phyloP scores from a whole-genome alignment of 805 yeast species.

The Diddensiella transvaalensis region DNA sequence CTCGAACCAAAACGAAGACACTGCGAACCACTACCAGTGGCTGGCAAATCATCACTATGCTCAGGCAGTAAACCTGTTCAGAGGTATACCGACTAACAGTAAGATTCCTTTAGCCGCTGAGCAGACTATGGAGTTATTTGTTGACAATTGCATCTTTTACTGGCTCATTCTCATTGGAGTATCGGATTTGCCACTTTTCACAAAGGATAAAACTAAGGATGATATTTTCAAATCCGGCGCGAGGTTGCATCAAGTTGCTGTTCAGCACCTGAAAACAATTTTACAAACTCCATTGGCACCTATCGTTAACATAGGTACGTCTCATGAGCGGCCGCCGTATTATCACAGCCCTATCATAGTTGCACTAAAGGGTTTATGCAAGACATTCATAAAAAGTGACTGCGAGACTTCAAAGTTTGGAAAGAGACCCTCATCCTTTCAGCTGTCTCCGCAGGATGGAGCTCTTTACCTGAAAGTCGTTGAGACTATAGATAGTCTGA shows the following conservation, averaged over 20 bases:
- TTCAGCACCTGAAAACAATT: background rate
- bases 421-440: background rate
- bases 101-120: background rate
- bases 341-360: constrained; percentile 2
- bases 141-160: background rate
- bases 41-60: constrained; percentile 3
- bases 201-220: background rate
- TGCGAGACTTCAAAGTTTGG: background rate
- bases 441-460: constrained; percentile 1
- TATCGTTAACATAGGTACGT: background rate
- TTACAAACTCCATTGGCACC: background rate
- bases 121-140: background rate
- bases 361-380: background rate
- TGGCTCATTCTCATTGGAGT: constrained; percentile 3
- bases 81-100: background rate
- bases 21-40: constrained; percentile 4
- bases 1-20: background rate
- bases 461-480: background rate
- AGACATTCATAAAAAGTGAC: background rate
- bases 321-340: background rate
- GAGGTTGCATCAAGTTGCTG: background rate
- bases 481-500: background rate
- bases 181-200: background rate
- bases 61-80: constrained; percentile 1
- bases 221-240: background rate